Base-by-base conservation (phyloP, 2,329 filamentous ascomycete species). In the Fusarium subtropicale region DNA sequence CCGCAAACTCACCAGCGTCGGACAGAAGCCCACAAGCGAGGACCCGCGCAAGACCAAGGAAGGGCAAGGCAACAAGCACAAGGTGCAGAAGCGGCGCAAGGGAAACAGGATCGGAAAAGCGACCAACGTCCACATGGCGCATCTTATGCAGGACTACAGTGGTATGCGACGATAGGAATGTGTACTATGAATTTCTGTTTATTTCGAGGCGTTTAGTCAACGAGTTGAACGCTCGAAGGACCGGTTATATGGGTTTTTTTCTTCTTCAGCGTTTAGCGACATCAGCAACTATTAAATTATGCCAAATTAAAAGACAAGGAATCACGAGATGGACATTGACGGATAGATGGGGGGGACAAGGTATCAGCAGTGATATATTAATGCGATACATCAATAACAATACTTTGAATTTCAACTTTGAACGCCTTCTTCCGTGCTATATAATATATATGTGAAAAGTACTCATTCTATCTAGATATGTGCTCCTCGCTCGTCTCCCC, bases 81-180 rank as follows among this genome's bases (percentile, higher is more conserved):
- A 92, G 82, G 90, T 91, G 81, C 89, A 90, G 79, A 92, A 92
- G 81, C 92, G 92, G 78, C 84, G 89, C 45, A 82, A 83, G 28
- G 80, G 81, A 71, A 88, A 92, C 69, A 87, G 90, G 63, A 88
- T 88, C 42, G 92, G 91, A 70, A 96, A 94, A 85, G 90, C 91
- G 59, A 97, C 93, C 28, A 97, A 97, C 77, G 89, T 89, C 30
- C 94, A 97, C 78, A 97, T 97, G 93, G 85, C 86, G 72, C 89
- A 91, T 69, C 86, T 97, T 63, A 84, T 97, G 76, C 90, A 93
- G 81, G 92, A 95, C 77, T 94, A 84, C 76, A 86, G 83, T 66
- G 79, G 82, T 55, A 76, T 83, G 71, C 81, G 83, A 72, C 76
- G 82, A 61, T 84, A 73, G 79, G 46, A 30, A 48, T 41, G 31